Base-by-base conservation (phyloP, 2,329 filamentous ascomycete species). In the Exophiala dermatitidis region DNA sequence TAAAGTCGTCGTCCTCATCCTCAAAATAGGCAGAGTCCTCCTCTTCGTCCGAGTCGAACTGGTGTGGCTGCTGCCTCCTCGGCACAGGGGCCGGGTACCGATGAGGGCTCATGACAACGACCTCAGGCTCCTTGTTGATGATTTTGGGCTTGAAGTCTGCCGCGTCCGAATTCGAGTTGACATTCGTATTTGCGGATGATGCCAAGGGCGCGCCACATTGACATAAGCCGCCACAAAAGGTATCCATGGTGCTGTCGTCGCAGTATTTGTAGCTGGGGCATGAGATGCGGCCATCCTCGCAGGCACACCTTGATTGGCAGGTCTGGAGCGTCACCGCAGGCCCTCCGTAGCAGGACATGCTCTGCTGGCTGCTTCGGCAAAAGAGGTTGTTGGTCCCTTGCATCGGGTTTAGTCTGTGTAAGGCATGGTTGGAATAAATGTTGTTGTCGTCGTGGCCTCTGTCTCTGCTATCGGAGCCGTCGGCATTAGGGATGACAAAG, bases 161-260 rank as follows among this genome's bases (percentile, higher is more conserved):
- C 19, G 29, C 5, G 26, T 3, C 36, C 10, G 33, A 30, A 4
- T 8, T 34, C 4, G 46, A 38, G n/a, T 37, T 9, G 46, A 5
- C 33, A 12, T 7, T 30, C 9, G 44, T 9, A 7, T 12, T 29
- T 12, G 19, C 19, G 19, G 19, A 19, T 19, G 19, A 19, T 19
- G 19, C 19, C 19, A 19, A 19, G 19, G 19, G 9, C 12, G 3
- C 46, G 34, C 12, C 47, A 33, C 51, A 54, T 6, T 34, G 40
- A 46, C 47, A 54, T 7, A 50, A 29, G n/a, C 46, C 41, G 30
- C 46, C 52, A 41, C 47, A 54, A 42, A 54, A 54, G 34, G 46
- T 54, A 29, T 54, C 52, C 52, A 54, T 54, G 3, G 52, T 46
- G 28, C 31, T 44, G 41, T 54, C 47, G 47, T 54, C 52, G 34